Base-by-base conservation (phyloP, 176 grass and related monocot species). In the Musa itinerans region DNA sequence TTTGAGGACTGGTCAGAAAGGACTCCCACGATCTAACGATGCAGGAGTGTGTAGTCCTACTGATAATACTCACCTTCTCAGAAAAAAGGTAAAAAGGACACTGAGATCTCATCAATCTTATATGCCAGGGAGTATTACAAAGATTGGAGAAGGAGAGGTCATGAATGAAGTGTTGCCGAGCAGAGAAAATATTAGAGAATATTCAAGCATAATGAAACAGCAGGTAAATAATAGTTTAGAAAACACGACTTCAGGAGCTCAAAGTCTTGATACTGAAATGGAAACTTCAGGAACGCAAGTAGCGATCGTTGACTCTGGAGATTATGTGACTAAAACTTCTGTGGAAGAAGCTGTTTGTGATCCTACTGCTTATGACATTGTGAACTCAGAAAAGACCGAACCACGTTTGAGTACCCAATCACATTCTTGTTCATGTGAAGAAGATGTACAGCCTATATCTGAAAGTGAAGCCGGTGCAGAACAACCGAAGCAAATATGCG, bases 1-100 rank as follows among this genome's bases (percentile, higher is more conserved):
- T 1, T 73, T 83, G 69, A 97, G 86, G 84, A 88, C 68, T 72
- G 71, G 78, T 19, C 90, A 78, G 68, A 76, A 53, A 67, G 65
- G 63, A 50, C 79, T 74, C 78, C 76, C 69, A 82, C 62, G 74
- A 90, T 72, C 65, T 53, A 63, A 17, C 66, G 63, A 15, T 82
- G 77, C 34, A 75, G 13, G 79, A 43, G 72, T 71, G 27, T 52
- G 82, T 86, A 54, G 74, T 80, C 83, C 69, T 79, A 79, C 13
- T 26, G 29, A 81, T 80, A 72, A 81, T 22, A 10, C 22, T 57
- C 79, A 74, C 62, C 67, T 61, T 20, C 57, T n/a, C 76, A 81
- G 81, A 65, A 69, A 75, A 59, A 43, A 6, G 34, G 34, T 43
- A 63, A 81, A 71, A 63, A 62, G 20, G 57, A 3, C 7, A 21